A percentile compares a stretch with the other conserved stretches of the same genome.
Evolutionary conservation across 768 basidiomycete species (phyloP).

Genomic region (Sistotremastrum niveocremeum): DNA sequence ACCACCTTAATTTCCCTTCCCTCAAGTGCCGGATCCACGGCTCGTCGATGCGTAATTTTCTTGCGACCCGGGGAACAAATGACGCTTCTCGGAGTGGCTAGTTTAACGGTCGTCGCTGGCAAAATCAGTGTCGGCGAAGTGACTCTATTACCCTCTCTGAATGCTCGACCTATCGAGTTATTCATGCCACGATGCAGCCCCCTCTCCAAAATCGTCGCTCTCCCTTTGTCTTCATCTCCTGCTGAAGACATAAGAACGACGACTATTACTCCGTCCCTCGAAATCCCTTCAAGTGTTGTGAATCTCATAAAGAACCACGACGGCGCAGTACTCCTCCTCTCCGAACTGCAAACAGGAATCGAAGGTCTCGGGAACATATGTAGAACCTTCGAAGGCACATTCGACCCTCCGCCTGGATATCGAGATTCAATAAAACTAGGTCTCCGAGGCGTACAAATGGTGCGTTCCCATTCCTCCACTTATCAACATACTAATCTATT

Average conservation of each 20-base stretch:
- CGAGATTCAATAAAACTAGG: conserved; percentile 24
- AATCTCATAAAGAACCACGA: conserved; percentile 10
- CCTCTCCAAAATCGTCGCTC: conserved; percentile 37
- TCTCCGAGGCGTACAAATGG: conserved; percentile 36
- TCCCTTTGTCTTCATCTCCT: conserved; percentile 8
- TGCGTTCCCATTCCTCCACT: conserved; percentile 15
- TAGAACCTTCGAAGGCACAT: conserved; percentile 46
- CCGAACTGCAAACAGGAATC: conserved; percentile 44
- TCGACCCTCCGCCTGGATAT: conserved; percentile 38
- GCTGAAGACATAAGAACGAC: conserved; percentile 4
- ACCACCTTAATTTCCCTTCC: too few relatives aligned
- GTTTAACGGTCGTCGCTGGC: conserved; percentile 49
- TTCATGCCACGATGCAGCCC: conserved; percentile 77
- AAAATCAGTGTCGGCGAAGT: conserved; percentile 46
- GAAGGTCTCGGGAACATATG: conserved; percentile 55
- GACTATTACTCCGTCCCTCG: not conserved
- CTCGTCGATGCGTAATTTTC: not conserved
- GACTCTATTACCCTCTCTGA: conserved; percentile 11
- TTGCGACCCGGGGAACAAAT: conserved; percentile 30
- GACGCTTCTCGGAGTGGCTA: conserved; percentile 56
- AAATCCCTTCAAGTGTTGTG: conserved; percentile 5
- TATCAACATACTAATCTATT: conserved; percentile 12
- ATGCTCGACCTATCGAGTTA: conserved; percentile 14
- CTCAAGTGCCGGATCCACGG: too few relatives aligned
- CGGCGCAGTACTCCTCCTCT: conserved; percentile 38